These are phyloP conservation scores for Periconia digitata DNA, from an alignment of 2,329 filamentous ascomycete genomes.

Conservation along the genomic window DNA sequence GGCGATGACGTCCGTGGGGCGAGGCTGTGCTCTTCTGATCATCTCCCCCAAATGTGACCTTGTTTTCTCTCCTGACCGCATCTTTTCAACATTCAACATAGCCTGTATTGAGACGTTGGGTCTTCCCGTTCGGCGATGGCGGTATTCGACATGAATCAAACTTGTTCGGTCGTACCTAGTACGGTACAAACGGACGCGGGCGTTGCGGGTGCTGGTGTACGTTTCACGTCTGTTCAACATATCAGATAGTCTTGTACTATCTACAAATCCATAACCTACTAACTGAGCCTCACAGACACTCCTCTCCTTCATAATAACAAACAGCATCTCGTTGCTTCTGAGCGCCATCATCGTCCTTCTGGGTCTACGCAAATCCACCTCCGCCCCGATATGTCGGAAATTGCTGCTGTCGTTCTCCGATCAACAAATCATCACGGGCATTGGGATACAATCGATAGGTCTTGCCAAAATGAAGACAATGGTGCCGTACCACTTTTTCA, in stretches of 20 bases:
- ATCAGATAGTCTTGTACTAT: too few relatives aligned
- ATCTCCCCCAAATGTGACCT: too few relatives aligned
- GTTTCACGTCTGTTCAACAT: too few relatives aligned
- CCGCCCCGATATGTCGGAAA: slow-evolving; percentile 60
- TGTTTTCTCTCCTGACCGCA: neutral
- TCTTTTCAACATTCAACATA: neutral
- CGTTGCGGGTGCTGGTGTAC: slow-evolving; percentile 60
- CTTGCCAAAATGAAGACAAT: slow-evolving; percentile 61
- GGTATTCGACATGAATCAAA: slow-evolving; percentile 17
- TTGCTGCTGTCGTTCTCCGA: slow-evolving; percentile 67
- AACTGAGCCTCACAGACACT: slow-evolving; percentile 47
- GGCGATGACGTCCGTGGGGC: slow-evolving; percentile 19
- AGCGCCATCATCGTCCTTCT: slow-evolving; percentile 60
- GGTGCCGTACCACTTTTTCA: slow-evolving; percentile 70
- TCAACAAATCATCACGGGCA: slow-evolving; percentile 69
- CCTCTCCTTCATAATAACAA: slow-evolving; percentile 68
- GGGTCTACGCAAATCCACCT: slow-evolving; percentile 51
- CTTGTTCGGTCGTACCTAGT: slow-evolving; percentile 50
- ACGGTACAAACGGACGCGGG: slow-evolving; percentile 56
- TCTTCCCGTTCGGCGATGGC: neutral
- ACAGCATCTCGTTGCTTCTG: slow-evolving; percentile 58
- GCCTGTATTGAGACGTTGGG: neutral
- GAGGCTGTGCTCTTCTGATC: slow-evolving; percentile 27
- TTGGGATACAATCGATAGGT: slow-evolving; percentile 67
- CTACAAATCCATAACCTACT: neutral